phyloP scores from a whole-genome alignment of 768 basidiomycete species.

The Macrocybe gigantea region DNA sequence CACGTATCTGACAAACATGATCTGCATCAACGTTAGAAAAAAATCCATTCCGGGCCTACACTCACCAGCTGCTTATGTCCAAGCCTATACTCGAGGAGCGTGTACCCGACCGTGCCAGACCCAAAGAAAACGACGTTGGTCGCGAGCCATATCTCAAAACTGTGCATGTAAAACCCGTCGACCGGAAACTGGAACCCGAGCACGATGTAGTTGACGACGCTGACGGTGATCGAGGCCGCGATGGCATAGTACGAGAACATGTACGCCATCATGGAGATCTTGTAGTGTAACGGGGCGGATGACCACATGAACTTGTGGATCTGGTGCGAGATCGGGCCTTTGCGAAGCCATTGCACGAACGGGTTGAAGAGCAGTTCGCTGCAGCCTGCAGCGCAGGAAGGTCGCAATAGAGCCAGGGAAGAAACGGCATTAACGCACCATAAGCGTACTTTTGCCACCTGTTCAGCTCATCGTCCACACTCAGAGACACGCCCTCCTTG shows the following conservation, averaged over 20 bases:
- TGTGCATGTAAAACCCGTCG: slow-evolving; percentile 73
- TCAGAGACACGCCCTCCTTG: slow-evolving; percentile 88
- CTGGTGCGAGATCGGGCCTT: slow-evolving; percentile 73
- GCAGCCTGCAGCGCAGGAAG: slow-evolving; percentile 19
- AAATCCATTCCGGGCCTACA: slow-evolving; percentile 15
- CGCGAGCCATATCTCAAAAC: slow-evolving; percentile 78
- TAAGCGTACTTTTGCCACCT: slow-evolving; percentile 80
- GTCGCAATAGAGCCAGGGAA: slow-evolving; percentile 22
- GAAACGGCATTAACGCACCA: slow-evolving; percentile 49
- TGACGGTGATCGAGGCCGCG: slow-evolving; percentile 60
- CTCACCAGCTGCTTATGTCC: slow-evolving; percentile 47
- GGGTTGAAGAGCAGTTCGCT: slow-evolving; percentile 79
- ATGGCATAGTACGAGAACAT: slow-evolving; percentile 64
- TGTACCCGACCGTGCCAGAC: slow-evolving; percentile 64
- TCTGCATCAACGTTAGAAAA: slow-evolving; percentile 1
- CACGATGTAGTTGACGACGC: slow-evolving; percentile 66
- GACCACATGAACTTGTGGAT: slow-evolving; percentile 77
- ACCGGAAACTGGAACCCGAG: slow-evolving; percentile 70
- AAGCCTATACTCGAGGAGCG: slow-evolving; percentile 67
- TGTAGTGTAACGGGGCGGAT: slow-evolving; percentile 72
- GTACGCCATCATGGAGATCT: slow-evolving; percentile 71
- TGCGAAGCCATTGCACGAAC: slow-evolving; percentile 64
- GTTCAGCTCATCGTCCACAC: slow-evolving; percentile 84
- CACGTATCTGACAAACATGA: slow-evolving; percentile 26
- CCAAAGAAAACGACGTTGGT: slow-evolving; percentile 76